phyloP scores from a whole-genome alignment of 2,329 filamentous ascomycete species.

The Aspergillus candidus region DNA sequence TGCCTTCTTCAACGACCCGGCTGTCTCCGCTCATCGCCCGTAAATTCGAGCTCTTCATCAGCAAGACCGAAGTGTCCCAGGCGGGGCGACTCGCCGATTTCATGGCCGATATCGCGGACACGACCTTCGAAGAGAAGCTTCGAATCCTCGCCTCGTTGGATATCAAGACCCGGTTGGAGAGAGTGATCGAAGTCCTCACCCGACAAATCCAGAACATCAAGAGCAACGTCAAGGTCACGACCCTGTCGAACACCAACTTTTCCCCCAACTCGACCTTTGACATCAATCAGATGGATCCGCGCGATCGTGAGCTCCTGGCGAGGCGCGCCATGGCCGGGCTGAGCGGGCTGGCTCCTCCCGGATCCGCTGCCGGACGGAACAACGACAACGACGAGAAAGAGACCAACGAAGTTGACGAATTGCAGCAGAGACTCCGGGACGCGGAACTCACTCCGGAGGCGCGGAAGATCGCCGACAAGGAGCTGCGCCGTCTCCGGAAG shows the following conservation, averaged over 20 bases:
- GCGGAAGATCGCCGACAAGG: constrained; percentile 81
- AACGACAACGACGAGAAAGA: constrained; percentile 67
- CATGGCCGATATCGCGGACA: constrained; percentile 88
- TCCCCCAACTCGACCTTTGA: constrained; percentile 56
- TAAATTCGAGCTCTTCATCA: constrained; percentile 80
- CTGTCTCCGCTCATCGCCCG: constrained; percentile 81
- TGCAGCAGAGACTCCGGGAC: constrained; percentile 78
- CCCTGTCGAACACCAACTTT: constrained; percentile 62
- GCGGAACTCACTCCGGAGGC: constrained; percentile 79
- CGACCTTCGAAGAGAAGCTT: constrained; percentile 84
- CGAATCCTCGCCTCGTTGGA: constrained; percentile 76
- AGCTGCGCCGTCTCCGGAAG: constrained; percentile 81
- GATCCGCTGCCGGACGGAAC: constrained; percentile 42
- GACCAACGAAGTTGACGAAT: constrained; percentile 80
- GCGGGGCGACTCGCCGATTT: constrained; percentile 88
- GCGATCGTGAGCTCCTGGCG: constrained; percentile 40
- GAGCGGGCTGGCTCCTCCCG: constrained; percentile 36
- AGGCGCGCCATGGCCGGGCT: constrained; percentile 40
- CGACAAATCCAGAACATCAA: constrained; percentile 79
- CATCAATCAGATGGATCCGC: constrained; percentile 46
- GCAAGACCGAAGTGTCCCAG: constrained; percentile 71
- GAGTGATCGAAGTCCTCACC: constrained; percentile 76
- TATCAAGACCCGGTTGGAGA: constrained; percentile 69
- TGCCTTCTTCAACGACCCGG: constrained; percentile 62
- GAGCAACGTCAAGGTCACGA: constrained; percentile 77